phyloP scores from a whole-genome alignment of 176 grass and related monocot species.

The Miscanthus lutarioriparius region DNA sequence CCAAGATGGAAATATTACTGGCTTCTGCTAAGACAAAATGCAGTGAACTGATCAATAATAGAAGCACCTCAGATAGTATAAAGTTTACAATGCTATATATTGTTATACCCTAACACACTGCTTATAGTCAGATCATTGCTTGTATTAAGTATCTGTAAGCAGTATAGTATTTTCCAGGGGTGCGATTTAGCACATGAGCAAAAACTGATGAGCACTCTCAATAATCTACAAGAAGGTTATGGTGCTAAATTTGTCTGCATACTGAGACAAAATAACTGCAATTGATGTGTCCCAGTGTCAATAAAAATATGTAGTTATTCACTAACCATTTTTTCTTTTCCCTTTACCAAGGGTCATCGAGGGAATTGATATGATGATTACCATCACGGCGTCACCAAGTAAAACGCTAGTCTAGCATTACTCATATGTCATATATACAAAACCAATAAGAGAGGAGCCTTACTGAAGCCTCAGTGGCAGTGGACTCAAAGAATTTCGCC shows the following conservation, averaged over 20 bases:
- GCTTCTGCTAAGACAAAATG: conserved; percentile 3
- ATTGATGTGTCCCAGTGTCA: not conserved
- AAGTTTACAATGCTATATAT: conserved; percentile 17
- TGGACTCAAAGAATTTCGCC: conserved; percentile 73
- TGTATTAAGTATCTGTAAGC: not conserved
- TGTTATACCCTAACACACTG: not conserved
- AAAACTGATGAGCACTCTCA: conserved; percentile 4
- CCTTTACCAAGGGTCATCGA: not conserved
- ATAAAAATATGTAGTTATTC: not conserved
- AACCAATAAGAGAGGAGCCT: conserved; percentile 28
- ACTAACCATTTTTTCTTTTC: not conserved
- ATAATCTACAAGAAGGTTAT: conserved; percentile 15
- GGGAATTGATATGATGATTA: conserved; percentile 6
- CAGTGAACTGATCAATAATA: not conserved
- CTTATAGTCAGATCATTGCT: not conserved
- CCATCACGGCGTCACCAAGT: not conserved
- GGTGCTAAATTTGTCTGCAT: not conserved
- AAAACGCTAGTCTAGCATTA: not conserved
- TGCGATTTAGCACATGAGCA: conserved; percentile 1
- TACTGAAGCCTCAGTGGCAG: conserved; percentile 55
- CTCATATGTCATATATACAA: not conserved
- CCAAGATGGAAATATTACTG: not conserved
- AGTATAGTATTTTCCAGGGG: conserved; percentile 1
- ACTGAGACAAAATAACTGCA: not conserved
- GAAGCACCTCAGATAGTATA: not conserved